Evolutionary conservation across 148 eudicot species (phyloP).

Genomic region (Rhododendron henanense): DNA sequence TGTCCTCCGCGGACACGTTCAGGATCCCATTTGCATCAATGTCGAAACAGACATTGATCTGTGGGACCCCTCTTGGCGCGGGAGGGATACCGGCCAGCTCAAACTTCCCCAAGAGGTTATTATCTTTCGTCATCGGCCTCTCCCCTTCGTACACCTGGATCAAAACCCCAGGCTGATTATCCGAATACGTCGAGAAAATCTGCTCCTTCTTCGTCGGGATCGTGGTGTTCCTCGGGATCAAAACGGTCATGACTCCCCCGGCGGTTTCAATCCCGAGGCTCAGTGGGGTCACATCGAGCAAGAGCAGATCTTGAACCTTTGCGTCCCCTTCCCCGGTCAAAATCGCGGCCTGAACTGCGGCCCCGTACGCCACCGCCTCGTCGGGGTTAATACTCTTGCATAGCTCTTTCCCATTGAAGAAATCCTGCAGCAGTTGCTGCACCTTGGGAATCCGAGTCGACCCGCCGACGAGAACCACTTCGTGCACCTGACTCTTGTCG

Average conservation of each 20-base stretch:
- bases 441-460: constrained; percentile 11
- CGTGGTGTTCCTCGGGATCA: constrained; percentile 10
- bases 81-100: constrained; percentile 8
- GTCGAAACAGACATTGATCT: constrained; percentile 10
- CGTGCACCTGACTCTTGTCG: neutral
- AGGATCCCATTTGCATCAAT: neutral
- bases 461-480: constrained; percentile 12
- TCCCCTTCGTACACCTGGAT: constrained; percentile 14
- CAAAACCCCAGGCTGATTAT: constrained; percentile 4
- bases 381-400: constrained; percentile 4
- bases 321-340: constrained; percentile 2
- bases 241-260: neutral
- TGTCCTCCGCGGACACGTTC: constrained; percentile 10
- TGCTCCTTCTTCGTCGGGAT: constrained; percentile 11
- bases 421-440: constrained; percentile 4
- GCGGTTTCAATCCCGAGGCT: constrained; percentile 12
- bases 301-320: constrained; percentile 1
- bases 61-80: constrained; percentile 9
- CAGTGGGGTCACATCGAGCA: constrained; percentile 6
- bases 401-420: constrained; percentile 10
- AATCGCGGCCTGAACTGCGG: constrained; percentile 5
- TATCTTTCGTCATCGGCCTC: constrained; percentile 3
- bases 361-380: constrained; percentile 5
- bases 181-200: constrained; percentile 6
- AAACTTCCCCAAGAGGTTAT: constrained; percentile 1